Percentiles rank a stretch among this genome's conserved stretches.
Conservation (phyloP, 169 alveolate species). For the Plasmodium knowlesi region DNA sequence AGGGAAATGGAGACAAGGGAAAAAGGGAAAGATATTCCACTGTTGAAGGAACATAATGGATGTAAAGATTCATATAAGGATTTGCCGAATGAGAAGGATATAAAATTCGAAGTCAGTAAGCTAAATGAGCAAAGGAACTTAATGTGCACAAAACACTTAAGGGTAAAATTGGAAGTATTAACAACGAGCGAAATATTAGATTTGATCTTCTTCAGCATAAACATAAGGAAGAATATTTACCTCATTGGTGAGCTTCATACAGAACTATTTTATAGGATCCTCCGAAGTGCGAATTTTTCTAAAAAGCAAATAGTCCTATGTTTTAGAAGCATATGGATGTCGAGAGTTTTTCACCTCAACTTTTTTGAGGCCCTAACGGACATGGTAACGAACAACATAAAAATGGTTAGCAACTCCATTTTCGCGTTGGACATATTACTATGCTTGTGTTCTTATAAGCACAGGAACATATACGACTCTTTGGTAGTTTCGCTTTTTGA, state of each 20-base stretch:
- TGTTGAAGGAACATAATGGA: neutral
- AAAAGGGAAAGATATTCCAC: neutral
- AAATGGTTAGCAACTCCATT: slow-evolving; percentile 30
- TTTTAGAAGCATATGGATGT: slow-evolving; percentile 72
- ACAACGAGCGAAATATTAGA: slow-evolving; percentile 60
- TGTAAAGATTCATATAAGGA: neutral
- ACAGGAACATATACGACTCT: slow-evolving; percentile 10
- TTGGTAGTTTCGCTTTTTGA: slow-evolving; percentile 33
- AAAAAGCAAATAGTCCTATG: slow-evolving; percentile 27
- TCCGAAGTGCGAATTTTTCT: slow-evolving; percentile 31
- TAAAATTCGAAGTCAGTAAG: neutral
- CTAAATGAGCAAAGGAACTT: neutral
- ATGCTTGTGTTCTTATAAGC: slow-evolving; percentile 70
- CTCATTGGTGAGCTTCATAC: slow-evolving; percentile 59
- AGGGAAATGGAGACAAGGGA: neutral
- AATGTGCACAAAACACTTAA: neutral
- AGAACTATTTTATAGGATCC: slow-evolving; percentile 41
- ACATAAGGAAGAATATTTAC: slow-evolving; percentile 25
- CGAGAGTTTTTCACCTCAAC: slow-evolving; percentile 64
- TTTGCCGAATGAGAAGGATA: neutral
- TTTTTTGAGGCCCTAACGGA: slow-evolving; percentile 36
- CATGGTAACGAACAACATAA: slow-evolving; percentile 41
- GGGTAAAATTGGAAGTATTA: slow-evolving; percentile 45
- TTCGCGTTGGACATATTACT: slow-evolving; percentile 50
- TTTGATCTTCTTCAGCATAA: slow-evolving; percentile 44